Evolutionary conservation across 208 protist species (phyloP).

Genomic region (Blastocrithidia nonstop): DNA sequence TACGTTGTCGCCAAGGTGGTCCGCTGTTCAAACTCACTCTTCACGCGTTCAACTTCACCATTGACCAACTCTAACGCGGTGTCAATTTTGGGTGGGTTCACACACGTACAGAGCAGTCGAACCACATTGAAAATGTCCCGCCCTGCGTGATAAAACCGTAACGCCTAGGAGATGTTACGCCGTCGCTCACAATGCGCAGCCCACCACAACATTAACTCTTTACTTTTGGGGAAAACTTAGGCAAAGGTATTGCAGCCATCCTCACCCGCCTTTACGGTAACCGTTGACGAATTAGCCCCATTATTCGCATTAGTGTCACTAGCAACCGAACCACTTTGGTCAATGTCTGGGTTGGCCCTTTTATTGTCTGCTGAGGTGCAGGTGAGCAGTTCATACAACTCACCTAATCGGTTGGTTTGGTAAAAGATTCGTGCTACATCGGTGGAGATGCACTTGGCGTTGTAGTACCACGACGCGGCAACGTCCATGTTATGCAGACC

Average conservation of each 20-base stretch:
- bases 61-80: constrained; percentile 74
- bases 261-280: constrained; percentile 4
- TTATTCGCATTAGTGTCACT: constrained; percentile 10
- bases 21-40: constrained; percentile 24
- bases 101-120: constrained; percentile 72
- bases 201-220: constrained; percentile 85
- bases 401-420: constrained; percentile 53
- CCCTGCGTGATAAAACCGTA: constrained; percentile 81
- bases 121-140: constrained; percentile 84
- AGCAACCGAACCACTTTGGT: not conserved
- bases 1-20: constrained; percentile 18
- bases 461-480: constrained; percentile 87
- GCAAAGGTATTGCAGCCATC: constrained; percentile 28
- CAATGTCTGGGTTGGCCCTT: constrained; percentile 4
- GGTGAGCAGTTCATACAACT: constrained; percentile 84
- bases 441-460: constrained; percentile 69
- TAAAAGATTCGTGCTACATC: constrained; percentile 92
- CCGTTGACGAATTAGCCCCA: constrained; percentile 12
- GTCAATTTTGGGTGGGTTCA: constrained; percentile 57
- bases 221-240: constrained; percentile 47
- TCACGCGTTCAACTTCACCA: constrained; percentile 37
- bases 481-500: constrained; percentile 82
- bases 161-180: constrained; percentile 68
- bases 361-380: constrained; percentile 12
- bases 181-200: constrained; percentile 85